Conservation (phyloP, 2,329 filamentous ascomycete species). For the Penicillium sp. region DNA sequence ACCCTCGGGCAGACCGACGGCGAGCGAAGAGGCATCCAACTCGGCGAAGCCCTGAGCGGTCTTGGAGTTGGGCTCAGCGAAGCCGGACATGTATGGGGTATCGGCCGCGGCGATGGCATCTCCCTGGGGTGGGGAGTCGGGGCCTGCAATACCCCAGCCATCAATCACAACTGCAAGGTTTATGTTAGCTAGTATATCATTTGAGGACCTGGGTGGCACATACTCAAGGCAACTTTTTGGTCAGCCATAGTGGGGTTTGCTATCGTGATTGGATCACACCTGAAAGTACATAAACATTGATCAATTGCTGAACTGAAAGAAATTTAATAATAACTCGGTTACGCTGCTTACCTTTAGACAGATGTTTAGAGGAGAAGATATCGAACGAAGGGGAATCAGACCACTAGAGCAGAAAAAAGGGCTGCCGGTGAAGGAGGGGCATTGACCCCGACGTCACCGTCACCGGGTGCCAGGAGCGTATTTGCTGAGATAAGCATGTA, state of each 20-base stretch:
- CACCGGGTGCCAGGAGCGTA: conserved; percentile 5
- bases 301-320: conserved; percentile 19
- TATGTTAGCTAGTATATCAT: conserved; percentile 13
- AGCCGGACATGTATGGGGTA: conserved; percentile 91
- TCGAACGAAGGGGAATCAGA: conserved; percentile 2
- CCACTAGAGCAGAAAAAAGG: conserved; percentile 13
- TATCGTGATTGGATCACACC: conserved; percentile 15
- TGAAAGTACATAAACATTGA: conserved; percentile 3
- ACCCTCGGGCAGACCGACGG: conserved; percentile 91
- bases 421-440: conserved; percentile 32
- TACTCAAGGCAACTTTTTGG: conserved; percentile 68
- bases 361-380: conserved; percentile 13
- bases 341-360: conserved; percentile 11
- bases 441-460: conserved; percentile 36
- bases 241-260: conserved; percentile 56
- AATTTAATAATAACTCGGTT: neutral
- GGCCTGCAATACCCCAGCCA: conserved; percentile 88
- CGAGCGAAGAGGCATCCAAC: conserved; percentile 92
- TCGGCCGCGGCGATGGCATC: conserved; percentile 93
- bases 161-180: conserved; percentile 84
- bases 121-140: conserved; percentile 77
- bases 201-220: conserved; percentile 33
- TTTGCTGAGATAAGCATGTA: neutral
- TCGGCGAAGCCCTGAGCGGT: conserved; percentile 81
- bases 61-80: conserved; percentile 64